phyloP scores from a whole-genome alignment of 2,329 filamentous ascomycete genomes.

The Teratosphaeria nubilosa region DNA sequence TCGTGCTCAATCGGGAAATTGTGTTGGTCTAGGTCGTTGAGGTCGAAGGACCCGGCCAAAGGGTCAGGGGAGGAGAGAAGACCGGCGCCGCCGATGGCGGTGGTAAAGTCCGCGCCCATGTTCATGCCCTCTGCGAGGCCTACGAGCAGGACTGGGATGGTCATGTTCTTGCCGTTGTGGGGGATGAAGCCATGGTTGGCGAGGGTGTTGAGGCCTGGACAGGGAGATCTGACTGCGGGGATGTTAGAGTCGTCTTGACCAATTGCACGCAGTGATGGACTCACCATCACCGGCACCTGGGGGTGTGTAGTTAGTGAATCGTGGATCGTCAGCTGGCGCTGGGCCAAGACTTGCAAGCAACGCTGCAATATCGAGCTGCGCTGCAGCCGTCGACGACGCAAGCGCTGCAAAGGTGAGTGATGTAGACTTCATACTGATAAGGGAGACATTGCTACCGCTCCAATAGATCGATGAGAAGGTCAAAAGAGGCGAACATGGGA shows the following conservation, averaged over 20 bases:
- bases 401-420: neutral
- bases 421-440: neutral
- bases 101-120: slow-evolving; percentile 21
- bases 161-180: slow-evolving; percentile 16
- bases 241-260: neutral
- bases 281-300: slow-evolving; percentile 17
- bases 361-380: neutral
- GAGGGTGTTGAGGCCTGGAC: slow-evolving; percentile 19
- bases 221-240: slow-evolving; percentile 16
- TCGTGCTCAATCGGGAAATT: slow-evolving; percentile 31
- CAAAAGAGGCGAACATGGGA: neutral
- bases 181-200: slow-evolving; percentile 18
- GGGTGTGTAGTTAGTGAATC: slow-evolving; percentile 17
- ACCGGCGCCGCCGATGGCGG: slow-evolving; percentile 18
- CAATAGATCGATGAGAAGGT: neutral
- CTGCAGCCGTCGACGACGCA: neutral
- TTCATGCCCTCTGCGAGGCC: slow-evolving; percentile 20
- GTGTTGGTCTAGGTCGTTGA: slow-evolving; percentile 20
- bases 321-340: slow-evolving; percentile 14
- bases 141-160: slow-evolving; percentile 14
- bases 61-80: slow-evolving; percentile 14
- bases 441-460: neutral
- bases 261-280: neutral
- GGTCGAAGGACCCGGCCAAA: slow-evolving; percentile 13
- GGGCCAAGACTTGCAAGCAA: slow-evolving; percentile 16